phyloP scores from a whole-genome alignment of 2,329 filamentous ascomycete genomes.

The Shiraia bambusicola region DNA sequence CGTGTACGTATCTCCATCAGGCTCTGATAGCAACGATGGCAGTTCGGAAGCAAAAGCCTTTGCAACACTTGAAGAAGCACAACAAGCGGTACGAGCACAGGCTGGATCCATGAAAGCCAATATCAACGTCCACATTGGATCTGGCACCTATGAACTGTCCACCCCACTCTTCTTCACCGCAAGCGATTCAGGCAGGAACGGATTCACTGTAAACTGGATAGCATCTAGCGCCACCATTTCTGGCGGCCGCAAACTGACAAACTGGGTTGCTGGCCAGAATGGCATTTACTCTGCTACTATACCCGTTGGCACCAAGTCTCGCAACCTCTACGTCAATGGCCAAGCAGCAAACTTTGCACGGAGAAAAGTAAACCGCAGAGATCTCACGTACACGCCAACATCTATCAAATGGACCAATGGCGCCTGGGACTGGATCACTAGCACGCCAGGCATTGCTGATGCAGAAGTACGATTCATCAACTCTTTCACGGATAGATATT shows the following conservation, averaged over 20 bases:
- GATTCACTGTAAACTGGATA: slow-evolving; percentile 13
- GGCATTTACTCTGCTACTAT: slow-evolving; percentile 12
- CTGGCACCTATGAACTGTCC: slow-evolving; percentile 11
- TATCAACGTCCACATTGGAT: slow-evolving; percentile 11
- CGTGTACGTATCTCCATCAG: slow-evolving; percentile 47
- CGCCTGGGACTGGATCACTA: slow-evolving; percentile 16
- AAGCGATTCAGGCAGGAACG: slow-evolving; percentile 13
- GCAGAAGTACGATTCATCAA: slow-evolving; percentile 19
- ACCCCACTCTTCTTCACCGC: slow-evolving; percentile 10
- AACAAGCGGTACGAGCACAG: slow-evolving; percentile 11
- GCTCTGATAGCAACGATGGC: slow-evolving; percentile 17
- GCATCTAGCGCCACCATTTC: slow-evolving; percentile 11
- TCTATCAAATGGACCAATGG: slow-evolving; percentile 11
- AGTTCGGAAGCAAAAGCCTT: slow-evolving; percentile 4
- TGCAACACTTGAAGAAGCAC: slow-evolving; percentile 10
- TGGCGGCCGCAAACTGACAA: slow-evolving; percentile 10
- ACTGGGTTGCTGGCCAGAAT: slow-evolving; percentile 11
- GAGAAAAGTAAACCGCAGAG: slow-evolving; percentile 15
- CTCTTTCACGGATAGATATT: slow-evolving; percentile 17
- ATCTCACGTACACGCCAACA: slow-evolving; percentile 12
- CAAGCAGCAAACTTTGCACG: slow-evolving; percentile 17
- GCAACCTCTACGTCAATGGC: slow-evolving; percentile 19
- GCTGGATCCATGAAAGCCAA: slow-evolving; percentile 5
- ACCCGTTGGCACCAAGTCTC: slow-evolving; percentile 11
- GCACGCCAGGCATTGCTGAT: slow-evolving; percentile 9